Base-by-base conservation (phyloP, 352 stramenopile species). In the Phytophthora fragariae region DNA sequence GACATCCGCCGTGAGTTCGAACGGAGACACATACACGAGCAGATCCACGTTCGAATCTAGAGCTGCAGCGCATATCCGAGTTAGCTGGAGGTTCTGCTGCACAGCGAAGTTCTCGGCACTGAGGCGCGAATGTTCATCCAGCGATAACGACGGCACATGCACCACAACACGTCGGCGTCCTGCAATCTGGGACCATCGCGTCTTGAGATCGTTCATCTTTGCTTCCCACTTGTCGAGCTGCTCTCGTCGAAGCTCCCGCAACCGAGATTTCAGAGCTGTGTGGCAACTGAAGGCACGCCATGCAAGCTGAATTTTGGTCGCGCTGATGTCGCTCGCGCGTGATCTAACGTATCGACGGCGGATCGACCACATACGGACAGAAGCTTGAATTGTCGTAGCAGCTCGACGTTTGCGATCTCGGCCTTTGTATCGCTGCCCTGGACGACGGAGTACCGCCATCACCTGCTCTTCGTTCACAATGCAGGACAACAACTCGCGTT, bases 391-490 rank as follows among this genome's bases (percentile, higher is more conserved):
- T 17, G 84, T 89, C 9, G 81, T 82, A 5, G 89, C 90, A 11
- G 89, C 90, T 12, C 82, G 78, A 46, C 83, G 72, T 58, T 84
- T 89, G 50, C 81, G 77, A 64, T 94, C 83, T 64, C 85, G 91
- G 57, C 88, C 89, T 62, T 92, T 90, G 75, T 90, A 96, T 15
- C 90, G 85, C 67, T 94, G 84, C 0, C 88, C 86, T n/a, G 92
- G 85, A 39, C 87, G 84, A 8, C 80, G 78, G 27, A 92, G 65
- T 24, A 95, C 70, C 37, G 80, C 73, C 44, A 79, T 76, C 0
- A 98, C 88, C 62, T 98, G 90, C 59, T 97, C 92, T 56, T 93
- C 79, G 77, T 98, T 98, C 39, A 92, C 78, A 27, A 98, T 83
- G 47, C 92, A 98, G 7, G 72, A 75, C 35, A 97, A 71, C 58